Evolutionary conservation across 768 basidiomycete species (phyloP).

Genomic region (Agrocybe chaxingu): DNA sequence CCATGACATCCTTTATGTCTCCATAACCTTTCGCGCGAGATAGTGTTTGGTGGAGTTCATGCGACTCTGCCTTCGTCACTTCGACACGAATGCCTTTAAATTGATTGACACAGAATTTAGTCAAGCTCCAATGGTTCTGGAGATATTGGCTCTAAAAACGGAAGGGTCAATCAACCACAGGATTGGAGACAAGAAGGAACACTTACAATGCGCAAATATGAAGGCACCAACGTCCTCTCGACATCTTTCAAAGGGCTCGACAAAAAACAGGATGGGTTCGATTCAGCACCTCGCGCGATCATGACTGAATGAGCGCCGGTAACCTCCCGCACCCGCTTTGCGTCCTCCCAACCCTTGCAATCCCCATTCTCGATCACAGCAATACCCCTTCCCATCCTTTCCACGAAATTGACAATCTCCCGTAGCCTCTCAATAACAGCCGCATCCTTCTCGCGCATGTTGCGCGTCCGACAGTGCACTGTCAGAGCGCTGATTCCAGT

Average conservation of each 20-base stretch:
- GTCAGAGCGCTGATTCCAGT: constrained; percentile 90
- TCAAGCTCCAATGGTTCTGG: constrained; percentile 76
- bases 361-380: constrained; percentile 95
- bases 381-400: constrained; percentile 68
- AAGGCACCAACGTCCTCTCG: constrained; percentile 63
- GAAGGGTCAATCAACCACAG: neutral
- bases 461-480: constrained; percentile 91
- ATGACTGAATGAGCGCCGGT: constrained; percentile 93
- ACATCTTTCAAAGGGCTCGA: constrained; percentile 64
- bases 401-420: constrained; percentile 86
- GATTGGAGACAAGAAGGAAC: neutral
- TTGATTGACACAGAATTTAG: constrained; percentile 84
- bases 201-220: constrained; percentile 70
- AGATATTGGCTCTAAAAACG: constrained; percentile 63
- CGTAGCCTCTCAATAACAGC: constrained; percentile 76
- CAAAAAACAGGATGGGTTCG: constrained; percentile 88
- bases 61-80: constrained; percentile 58
- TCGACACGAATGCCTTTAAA: constrained; percentile 67
- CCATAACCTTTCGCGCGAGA: constrained; percentile 62
- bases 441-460: constrained; percentile 80
- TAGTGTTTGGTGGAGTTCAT: constrained; percentile 49
- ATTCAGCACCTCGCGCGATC: constrained; percentile 94
- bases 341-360: constrained; percentile 76
- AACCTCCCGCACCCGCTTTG: constrained; percentile 63
- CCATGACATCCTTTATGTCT: constrained; percentile 48